Conservation (phyloP, 108 stramenopile species). For the Poteriospumella lacustris region DNA sequence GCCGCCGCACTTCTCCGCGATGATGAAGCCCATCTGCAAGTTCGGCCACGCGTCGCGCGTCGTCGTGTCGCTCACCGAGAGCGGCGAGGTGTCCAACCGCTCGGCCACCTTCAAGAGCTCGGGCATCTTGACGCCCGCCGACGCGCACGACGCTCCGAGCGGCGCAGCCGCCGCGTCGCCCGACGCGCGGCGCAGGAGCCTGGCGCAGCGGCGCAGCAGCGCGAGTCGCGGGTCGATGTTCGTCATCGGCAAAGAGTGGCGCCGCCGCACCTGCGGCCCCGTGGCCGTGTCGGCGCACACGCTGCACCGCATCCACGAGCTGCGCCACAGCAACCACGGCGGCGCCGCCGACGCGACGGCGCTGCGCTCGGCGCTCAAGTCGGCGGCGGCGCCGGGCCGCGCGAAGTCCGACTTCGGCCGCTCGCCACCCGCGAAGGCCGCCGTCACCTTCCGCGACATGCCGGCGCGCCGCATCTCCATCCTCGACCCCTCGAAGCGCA, state of each 20-base stretch:
- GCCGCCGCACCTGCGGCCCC: not conserved
- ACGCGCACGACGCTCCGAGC: too few relatives aligned
- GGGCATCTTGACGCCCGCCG: not conserved
- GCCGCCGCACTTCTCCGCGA: not conserved
- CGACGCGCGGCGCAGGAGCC: too few relatives aligned
- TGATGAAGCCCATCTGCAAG: not conserved
- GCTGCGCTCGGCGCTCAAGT: not conserved
- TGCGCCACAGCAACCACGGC: not conserved
- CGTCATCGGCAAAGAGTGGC: not conserved
- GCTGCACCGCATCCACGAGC: not conserved
- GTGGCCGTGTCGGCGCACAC: not conserved
- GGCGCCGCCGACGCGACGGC: too few relatives aligned
- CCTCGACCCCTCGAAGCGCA: not conserved
- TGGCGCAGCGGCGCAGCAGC: too few relatives aligned
- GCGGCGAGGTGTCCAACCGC: not conserved
- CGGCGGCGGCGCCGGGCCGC: too few relatives aligned
- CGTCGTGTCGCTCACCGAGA: not conserved
- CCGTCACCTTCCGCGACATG: not conserved
- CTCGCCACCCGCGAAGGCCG: not conserved
- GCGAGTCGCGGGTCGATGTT: not conserved
- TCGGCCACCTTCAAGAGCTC: not conserved
- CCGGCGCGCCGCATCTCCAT: not conserved
- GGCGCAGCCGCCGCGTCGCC: too few relatives aligned
- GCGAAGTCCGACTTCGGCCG: not conserved
- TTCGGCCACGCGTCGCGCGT: not conserved